These are phyloP conservation scores for Medicago lupulina DNA, from an alignment of 306 rosid species.

Conservation along the genomic window DNA sequence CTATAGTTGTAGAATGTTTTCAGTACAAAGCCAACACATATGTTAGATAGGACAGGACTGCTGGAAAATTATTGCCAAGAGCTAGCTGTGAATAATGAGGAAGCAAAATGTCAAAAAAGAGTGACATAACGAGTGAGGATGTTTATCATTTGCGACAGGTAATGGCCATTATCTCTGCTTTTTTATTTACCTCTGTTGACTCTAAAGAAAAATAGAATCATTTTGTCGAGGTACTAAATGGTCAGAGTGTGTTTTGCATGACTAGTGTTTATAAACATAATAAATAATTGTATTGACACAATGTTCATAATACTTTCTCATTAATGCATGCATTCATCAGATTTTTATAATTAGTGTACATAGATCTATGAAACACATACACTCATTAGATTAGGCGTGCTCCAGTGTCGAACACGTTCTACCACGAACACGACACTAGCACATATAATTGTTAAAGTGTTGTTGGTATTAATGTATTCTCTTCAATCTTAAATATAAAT, in stretches of 20 bases:
- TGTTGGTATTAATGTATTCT: too few species aligned
- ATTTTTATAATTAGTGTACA: too few species aligned
- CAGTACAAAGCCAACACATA: too few species aligned
- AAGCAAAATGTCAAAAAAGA: slow-evolving; percentile 41
- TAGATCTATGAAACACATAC: too few species aligned
- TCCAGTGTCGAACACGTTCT: too few species aligned
- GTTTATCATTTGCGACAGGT: slow-evolving; percentile 47
- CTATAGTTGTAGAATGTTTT: background rate
- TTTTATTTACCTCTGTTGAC: slow-evolving; percentile 56
- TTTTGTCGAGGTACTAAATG: slow-evolving; percentile 38
- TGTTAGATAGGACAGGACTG: background rate
- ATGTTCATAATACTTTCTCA: background rate
- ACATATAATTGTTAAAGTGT: too few species aligned
- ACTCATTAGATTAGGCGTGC: too few species aligned
- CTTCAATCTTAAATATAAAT: too few species aligned
- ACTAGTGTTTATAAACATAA: background rate
- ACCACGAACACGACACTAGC: too few species aligned
- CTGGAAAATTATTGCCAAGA: background rate
- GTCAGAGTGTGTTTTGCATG: background rate
- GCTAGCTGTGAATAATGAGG: background rate
- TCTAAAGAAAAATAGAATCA: slow-evolving; percentile 52
- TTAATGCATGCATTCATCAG: background rate
- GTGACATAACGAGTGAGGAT: slow-evolving; percentile 1
- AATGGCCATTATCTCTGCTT: slow-evolving; percentile 11
- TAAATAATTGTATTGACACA: background rate